Percentiles rank a stretch among this genome's conserved stretches.
Conservation (phyloP, 352 stramenopile genomes). For the Phytopythium mirpurense region DNA sequence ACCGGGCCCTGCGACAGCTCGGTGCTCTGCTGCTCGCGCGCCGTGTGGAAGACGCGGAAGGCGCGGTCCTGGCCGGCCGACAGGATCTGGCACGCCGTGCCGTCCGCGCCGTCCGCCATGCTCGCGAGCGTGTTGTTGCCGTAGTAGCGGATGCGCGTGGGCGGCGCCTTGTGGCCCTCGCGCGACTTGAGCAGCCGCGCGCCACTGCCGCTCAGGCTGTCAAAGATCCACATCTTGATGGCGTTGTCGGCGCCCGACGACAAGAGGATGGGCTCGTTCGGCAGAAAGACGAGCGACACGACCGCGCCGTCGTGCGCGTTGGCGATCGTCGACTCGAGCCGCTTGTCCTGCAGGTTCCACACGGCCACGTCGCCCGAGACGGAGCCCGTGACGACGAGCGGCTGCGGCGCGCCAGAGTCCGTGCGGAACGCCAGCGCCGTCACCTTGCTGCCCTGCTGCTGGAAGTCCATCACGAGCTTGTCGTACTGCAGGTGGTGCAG, state of each 20-base stretch:
- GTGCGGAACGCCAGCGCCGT: slow-evolving; percentile 88
- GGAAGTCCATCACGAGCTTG: slow-evolving; percentile 76
- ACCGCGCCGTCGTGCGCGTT: slow-evolving; percentile 75
- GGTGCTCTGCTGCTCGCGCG: slow-evolving; percentile 82
- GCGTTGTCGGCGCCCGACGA: slow-evolving; percentile 87
- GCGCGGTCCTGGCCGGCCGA: slow-evolving; percentile 86
- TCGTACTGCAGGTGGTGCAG: slow-evolving; percentile 88
- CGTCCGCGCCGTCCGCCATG: slow-evolving; percentile 79
- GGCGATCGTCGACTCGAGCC: slow-evolving; percentile 77
- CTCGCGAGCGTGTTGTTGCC: slow-evolving; percentile 85
- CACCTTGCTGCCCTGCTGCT: slow-evolving; percentile 74
- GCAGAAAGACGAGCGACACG: slow-evolving; percentile 74
- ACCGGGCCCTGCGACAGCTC: slow-evolving; percentile 90
- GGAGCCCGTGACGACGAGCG: slow-evolving; percentile 65
- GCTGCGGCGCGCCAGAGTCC: slow-evolving; percentile 55
- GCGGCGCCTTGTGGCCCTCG: slow-evolving; percentile 80
- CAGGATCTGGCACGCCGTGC: slow-evolving; percentile 87
- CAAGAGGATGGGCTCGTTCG: slow-evolving; percentile 86
- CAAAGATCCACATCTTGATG: slow-evolving; percentile 94
- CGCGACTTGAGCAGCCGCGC: slow-evolving; percentile 88
- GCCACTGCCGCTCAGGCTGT: slow-evolving; percentile 72
- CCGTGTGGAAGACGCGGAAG: slow-evolving; percentile 91
- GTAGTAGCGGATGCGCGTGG: slow-evolving; percentile 88
- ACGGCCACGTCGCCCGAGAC: slow-evolving; percentile 80
- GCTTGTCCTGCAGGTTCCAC: slow-evolving; percentile 90